These are phyloP conservation scores for Panus rudis DNA, from an alignment of 768 basidiomycete species.

Conservation along the genomic window DNA sequence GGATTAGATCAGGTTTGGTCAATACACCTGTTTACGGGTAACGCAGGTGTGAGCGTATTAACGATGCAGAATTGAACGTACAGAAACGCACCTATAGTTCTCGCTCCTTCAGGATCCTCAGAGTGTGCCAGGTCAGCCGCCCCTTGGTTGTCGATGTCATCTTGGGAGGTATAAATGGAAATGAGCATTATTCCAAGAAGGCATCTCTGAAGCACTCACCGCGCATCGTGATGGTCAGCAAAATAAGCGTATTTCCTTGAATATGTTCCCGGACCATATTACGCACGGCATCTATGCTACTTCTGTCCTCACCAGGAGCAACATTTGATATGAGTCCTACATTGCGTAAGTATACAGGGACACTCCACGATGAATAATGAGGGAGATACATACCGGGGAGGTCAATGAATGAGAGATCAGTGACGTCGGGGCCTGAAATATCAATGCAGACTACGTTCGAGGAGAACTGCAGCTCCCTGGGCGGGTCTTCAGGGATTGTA, in stretches of 20 bases:
- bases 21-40: conserved; percentile 6
- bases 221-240: conserved; percentile 53
- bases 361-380: not conserved
- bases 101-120: conserved; percentile 49
- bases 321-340: conserved; percentile 55
- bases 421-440: conserved; percentile 22
- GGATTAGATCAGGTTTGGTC: conserved; percentile 10
- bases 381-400: conserved; percentile 16
- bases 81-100: conserved; percentile 72
- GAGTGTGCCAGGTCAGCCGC: conserved; percentile 57
- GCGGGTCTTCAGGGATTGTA: conserved; percentile 6
- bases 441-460: conserved; percentile 21
- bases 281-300: conserved; percentile 49
- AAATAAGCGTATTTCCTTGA: conserved; percentile 47
- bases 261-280: conserved; percentile 53
- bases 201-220: conserved; percentile 30
- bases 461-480: conserved; percentile 18
- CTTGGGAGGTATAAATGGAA: conserved; percentile 36
- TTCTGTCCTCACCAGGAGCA: conserved; percentile 6
- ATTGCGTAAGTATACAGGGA: not conserved
- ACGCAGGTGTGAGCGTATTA: not conserved
- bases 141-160: conserved; percentile 73
- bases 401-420: conserved; percentile 27
- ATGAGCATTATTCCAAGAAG: not conserved
- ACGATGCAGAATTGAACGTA: not conserved